Evolutionary conservation across 176 grass and related monocot species (phyloP).

Genomic region (Avena atlantica): DNA sequence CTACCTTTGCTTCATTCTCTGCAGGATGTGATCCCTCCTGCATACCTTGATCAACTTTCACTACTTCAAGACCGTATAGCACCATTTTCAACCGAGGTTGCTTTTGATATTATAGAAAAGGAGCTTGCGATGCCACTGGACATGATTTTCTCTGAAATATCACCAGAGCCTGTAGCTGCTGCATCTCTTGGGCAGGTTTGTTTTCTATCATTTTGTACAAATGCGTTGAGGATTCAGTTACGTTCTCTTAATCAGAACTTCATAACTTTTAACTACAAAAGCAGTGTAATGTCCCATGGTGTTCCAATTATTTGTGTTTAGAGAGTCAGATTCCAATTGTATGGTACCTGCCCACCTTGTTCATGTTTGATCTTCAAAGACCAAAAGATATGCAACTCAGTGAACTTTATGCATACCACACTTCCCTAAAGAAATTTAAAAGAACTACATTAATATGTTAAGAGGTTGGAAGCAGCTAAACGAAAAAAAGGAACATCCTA

Average conservation of each 20-base stretch:
- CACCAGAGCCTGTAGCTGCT: conserved; percentile 84
- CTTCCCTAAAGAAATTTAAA: not conserved
- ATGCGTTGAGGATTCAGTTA: not conserved
- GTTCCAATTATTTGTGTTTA: conserved; percentile 4
- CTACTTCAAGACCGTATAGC: conserved; percentile 92
- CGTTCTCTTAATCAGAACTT: conserved; percentile 3
- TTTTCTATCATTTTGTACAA: conserved; percentile 24
- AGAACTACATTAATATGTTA: not conserved
- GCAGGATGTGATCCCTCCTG: conserved; percentile 96
- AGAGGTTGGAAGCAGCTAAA: conserved; percentile 14
- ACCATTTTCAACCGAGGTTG: conserved; percentile 89
- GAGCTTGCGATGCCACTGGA: conserved; percentile 77
- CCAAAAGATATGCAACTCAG: conserved; percentile 20
- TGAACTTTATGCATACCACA: not conserved
- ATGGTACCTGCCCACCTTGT: conserved; percentile 12
- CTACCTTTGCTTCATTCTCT: conserved; percentile 27
- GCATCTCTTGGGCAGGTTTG: conserved; percentile 93
- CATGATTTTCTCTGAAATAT: conserved; percentile 88
- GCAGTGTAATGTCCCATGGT: not conserved
- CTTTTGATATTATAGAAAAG: conserved; percentile 93
- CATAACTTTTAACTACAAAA: not conserved
- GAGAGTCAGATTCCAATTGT: not conserved
- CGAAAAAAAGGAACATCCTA: conserved; percentile 16
- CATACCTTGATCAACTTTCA: conserved; percentile 90
- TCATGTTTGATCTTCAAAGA: conserved; percentile 10